A percentile compares a stretch with the other conserved stretches of the same genome.
These are phyloP conservation scores for Podospora fimiseda DNA, from an alignment of 495 filamentous ascomycete species.

Conservation along the genomic window DNA sequence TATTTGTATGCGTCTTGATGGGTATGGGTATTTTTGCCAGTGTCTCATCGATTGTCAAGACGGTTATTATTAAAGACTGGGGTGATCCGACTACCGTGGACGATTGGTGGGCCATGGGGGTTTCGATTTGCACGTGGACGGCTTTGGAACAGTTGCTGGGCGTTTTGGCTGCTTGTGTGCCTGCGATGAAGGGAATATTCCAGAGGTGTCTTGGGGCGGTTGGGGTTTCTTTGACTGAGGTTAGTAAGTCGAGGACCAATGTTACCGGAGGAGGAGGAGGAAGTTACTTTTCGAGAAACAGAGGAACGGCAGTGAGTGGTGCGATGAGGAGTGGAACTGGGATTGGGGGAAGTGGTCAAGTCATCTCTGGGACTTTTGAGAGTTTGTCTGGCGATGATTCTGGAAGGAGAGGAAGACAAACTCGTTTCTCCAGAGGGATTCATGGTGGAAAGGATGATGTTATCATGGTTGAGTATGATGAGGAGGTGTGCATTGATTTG, in stretches of 20 bases:
- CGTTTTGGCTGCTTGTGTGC: slow-evolving; percentile 24
- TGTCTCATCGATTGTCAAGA: slow-evolving; percentile 19
- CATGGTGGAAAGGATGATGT: slow-evolving; percentile 8
- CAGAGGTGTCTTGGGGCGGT: slow-evolving; percentile 12
- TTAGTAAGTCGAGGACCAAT: too few species aligned
- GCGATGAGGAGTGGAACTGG: background rate
- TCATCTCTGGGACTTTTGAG: slow-evolving; percentile 1
- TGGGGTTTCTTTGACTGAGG: slow-evolving; percentile 18
- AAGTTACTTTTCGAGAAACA: slow-evolving; percentile 1
- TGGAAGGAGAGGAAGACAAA: background rate
- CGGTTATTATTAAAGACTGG: slow-evolving; percentile 18
- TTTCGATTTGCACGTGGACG: slow-evolving; percentile 23
- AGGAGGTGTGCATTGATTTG: slow-evolving; percentile 20
- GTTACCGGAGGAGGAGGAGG: background rate
- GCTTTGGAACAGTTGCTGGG: slow-evolving; percentile 20
- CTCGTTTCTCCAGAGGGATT: background rate
- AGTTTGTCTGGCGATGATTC: slow-evolving; percentile 1
- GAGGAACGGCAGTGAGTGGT: background rate
- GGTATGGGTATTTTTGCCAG: slow-evolving; percentile 23
- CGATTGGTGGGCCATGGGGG: slow-evolving; percentile 14
- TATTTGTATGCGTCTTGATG: slow-evolving; percentile 25
- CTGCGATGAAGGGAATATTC: slow-evolving; percentile 19
- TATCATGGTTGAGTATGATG: slow-evolving; percentile 13
- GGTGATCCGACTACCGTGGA: slow-evolving; percentile 5
- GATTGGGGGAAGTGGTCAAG: background rate